phyloP scores from a whole-genome alignment of 106 monocot genomes.

The Alisma plantagoaquatica region DNA sequence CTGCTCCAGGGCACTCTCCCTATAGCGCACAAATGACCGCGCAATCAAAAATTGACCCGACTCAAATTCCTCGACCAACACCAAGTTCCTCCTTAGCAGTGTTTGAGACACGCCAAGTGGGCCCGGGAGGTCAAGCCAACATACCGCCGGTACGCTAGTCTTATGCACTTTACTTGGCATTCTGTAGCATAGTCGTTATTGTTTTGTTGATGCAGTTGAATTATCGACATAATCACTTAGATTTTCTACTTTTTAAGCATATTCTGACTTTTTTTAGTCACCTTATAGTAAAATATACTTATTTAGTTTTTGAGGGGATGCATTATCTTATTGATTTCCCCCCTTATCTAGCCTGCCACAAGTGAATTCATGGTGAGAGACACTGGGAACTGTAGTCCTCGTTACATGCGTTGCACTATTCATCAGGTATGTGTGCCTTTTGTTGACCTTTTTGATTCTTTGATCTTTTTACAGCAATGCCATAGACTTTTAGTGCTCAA shows the following conservation, averaged over 20 bases:
- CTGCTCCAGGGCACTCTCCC: conserved; percentile 15
- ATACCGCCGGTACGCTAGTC: conserved; percentile 56
- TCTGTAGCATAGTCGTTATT: background rate
- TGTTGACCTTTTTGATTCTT: background rate
- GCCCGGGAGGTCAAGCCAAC: conserved; percentile 64
- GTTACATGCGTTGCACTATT: conserved; percentile 92
- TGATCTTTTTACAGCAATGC: background rate
- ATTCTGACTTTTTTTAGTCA: background rate
- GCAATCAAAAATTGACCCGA: conserved; percentile 89
- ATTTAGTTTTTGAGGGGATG: background rate
- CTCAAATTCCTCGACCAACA: conserved; percentile 82
- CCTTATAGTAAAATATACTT: background rate
- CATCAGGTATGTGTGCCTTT: conserved; percentile 47
- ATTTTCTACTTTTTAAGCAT: conserved; percentile 1
- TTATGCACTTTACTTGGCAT: background rate
- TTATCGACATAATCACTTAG: background rate
- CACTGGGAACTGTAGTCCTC: conserved; percentile 92
- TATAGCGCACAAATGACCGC: no score
- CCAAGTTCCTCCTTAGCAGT: conserved; percentile 38
- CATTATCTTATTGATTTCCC: conserved; percentile 3
- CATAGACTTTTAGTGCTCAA: no score
- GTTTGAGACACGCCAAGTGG: conserved; percentile 87
- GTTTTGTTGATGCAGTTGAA: conserved; percentile 6
- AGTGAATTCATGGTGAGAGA: conserved; percentile 87
- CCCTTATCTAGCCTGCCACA: conserved; percentile 53